phyloP scores from a whole-genome alignment of 2,329 filamentous ascomycete genomes.

The Chaetomiaceae sp. region DNA sequence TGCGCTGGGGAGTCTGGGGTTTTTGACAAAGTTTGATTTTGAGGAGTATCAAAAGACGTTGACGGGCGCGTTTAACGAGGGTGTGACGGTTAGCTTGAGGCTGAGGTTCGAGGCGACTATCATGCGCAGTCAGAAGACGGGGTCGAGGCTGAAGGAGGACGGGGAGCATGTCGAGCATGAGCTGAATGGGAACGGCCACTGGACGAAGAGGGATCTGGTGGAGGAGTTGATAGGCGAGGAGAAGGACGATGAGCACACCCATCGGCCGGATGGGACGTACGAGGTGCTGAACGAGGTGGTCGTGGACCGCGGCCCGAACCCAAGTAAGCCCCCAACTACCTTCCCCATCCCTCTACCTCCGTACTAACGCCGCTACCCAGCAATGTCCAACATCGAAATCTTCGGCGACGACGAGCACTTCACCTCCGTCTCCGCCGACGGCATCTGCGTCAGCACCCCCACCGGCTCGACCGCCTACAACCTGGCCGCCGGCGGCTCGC shows the following conservation, averaged over 20 bases:
- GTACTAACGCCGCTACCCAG: conserved; percentile 37
- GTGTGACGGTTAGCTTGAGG: conserved; percentile 82
- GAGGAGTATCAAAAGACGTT: conserved; percentile 66
- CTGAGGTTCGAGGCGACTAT: conserved; percentile 89
- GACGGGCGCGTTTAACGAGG: conserved; percentile 68
- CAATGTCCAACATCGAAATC: conserved; percentile 87
- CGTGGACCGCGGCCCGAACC: conserved; percentile 86
- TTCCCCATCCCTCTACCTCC: not conserved
- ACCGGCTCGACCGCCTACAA: conserved; percentile 96
- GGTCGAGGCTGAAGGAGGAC: conserved; percentile 25
- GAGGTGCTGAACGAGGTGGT: conserved; percentile 98
- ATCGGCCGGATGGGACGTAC: conserved; percentile 75
- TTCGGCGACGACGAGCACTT: conserved; percentile 96
- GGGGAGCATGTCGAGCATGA: conserved; percentile 29
- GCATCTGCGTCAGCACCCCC: conserved; percentile 88
- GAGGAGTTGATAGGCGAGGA: conserved; percentile 88
- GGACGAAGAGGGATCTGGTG: conserved; percentile 61
- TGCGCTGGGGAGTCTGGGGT: conserved; percentile 84
- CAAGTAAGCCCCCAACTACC: conserved; percentile 50
- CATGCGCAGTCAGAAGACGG: conserved; percentile 67
- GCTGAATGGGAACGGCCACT: conserved; percentile 35
- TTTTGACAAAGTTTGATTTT: conserved; percentile 96
- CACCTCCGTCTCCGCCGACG: conserved; percentile 88
- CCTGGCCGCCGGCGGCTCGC: conserved; percentile 86
- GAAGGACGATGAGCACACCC: conserved; percentile 77